Conservation (phyloP, 2,329 filamentous ascomycete species). For the Colletotrichum viniferum region DNA sequence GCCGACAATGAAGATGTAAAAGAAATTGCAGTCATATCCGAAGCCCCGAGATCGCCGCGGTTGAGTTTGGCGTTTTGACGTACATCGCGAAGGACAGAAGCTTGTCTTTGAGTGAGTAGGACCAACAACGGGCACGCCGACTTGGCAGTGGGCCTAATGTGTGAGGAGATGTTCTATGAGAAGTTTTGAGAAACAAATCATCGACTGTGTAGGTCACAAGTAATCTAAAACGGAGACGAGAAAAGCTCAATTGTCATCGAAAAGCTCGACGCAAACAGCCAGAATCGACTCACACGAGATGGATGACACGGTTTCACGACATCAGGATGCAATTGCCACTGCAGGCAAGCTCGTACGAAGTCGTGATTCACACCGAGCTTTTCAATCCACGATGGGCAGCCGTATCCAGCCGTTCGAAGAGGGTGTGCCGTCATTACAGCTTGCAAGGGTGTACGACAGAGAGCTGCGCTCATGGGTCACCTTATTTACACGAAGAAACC, state of each 20-base stretch:
- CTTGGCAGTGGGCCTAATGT: not conserved
- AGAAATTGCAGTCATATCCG: not conserved
- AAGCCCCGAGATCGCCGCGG: not conserved
- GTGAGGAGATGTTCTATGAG: not conserved
- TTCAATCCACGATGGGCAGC: accelerated
- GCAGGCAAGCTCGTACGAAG: not conserved
- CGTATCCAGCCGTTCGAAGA: accelerated
- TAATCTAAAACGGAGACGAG: too few relatives aligned
- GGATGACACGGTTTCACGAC: accelerated
- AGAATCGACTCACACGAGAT: not conserved
- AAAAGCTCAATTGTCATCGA: too few relatives aligned
- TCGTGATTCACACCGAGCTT: accelerated
- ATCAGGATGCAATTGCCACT: not conserved
- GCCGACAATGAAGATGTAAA: not conserved
- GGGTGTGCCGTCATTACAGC: accelerated
- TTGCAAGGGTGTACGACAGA: accelerated
- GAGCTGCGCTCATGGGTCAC: accelerated
- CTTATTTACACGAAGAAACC: not conserved
- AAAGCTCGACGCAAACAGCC: accelerated
- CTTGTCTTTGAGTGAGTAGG: not conserved
- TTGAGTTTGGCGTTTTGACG: not conserved
- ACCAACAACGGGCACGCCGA: not conserved
- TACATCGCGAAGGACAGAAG: accelerated
- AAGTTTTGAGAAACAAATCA: not conserved
- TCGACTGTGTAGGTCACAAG: accelerated